Evolutionary conservation across 345 rosid species (phyloP).

Genomic region (Gossypium herbaceum): DNA sequence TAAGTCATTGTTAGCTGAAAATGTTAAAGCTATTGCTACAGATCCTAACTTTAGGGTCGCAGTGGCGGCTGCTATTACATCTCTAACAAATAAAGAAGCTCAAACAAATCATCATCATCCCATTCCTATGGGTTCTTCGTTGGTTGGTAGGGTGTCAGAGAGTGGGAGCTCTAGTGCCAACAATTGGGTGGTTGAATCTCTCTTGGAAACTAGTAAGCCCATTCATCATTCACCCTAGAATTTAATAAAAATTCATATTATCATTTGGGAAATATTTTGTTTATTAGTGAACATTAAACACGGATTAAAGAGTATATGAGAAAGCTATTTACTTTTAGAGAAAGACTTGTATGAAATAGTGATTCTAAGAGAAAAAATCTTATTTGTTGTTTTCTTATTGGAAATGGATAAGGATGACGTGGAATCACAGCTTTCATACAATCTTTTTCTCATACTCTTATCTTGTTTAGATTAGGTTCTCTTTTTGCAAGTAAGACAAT

Average conservation of each 20-base stretch:
- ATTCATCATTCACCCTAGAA: constrained; percentile 17
- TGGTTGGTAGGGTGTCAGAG: constrained; percentile 17
- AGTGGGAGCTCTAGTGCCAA: constrained; percentile 20
- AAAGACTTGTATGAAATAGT: no score
- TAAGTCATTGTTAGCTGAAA: constrained; percentile 10
- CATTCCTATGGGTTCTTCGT: background rate
- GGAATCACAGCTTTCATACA: no score
- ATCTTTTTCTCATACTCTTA: rapidly evolving
- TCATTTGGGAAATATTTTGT: background rate
- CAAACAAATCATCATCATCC: background rate
- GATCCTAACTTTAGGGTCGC: constrained; percentile 58
- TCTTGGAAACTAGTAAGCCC: constrained; percentile 19
- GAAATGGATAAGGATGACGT: rapidly evolving
- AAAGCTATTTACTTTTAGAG: background rate
- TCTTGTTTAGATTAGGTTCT: no score
- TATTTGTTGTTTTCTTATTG: no score
- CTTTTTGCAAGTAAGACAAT: no score
- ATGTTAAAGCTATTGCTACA: constrained; percentile 34
- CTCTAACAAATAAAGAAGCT: constrained; percentile 37
- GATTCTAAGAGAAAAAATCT: rapidly evolving
- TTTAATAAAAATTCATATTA: background rate
- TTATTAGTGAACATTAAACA: background rate
- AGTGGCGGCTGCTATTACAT: constrained; percentile 48
- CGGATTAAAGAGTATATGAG: background rate
- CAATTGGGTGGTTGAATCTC: constrained; percentile 26